These are phyloP conservation scores for Sphaerulina vaccinii DNA, from an alignment of 2,329 filamentous ascomycete species.

Conservation along the genomic window DNA sequence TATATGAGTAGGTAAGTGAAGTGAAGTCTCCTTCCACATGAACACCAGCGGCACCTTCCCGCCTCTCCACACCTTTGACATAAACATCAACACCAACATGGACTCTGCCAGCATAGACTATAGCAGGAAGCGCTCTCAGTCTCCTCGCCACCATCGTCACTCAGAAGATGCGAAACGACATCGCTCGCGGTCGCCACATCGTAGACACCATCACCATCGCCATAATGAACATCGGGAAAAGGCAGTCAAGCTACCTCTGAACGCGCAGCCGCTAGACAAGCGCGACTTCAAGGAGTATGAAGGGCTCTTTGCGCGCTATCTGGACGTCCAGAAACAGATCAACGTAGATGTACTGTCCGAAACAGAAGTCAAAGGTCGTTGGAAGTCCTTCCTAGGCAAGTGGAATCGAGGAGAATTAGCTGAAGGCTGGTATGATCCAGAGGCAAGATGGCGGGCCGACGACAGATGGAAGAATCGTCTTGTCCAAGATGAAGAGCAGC, in stretches of 20 bases:
- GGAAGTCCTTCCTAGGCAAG: slow-evolving; percentile 89
- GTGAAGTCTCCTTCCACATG: neutral
- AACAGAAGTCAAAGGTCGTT: slow-evolving; percentile 75
- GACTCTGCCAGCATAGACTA: slow-evolving; percentile 21
- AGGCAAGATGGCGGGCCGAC: slow-evolving; percentile 59
- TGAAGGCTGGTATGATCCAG: slow-evolving; percentile 90
- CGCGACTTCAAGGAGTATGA: slow-evolving; percentile 65
- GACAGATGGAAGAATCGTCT: slow-evolving; percentile 22
- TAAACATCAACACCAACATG: slow-evolving; percentile 8
- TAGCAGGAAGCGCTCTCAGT: slow-evolving; percentile 31
- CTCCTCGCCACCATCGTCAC: slow-evolving; percentile 3
- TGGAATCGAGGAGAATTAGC: slow-evolving; percentile 90
- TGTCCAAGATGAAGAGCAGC: slow-evolving; percentile 18
- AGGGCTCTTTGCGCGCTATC: slow-evolving; percentile 76
- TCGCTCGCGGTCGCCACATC: slow-evolving; percentile 32
- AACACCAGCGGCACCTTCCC: neutral
- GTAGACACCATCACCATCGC: slow-evolving; percentile 16
- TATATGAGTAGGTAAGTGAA: too few relatives aligned
- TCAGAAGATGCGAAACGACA: slow-evolving; percentile 24
- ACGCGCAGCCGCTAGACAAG: slow-evolving; percentile 60
- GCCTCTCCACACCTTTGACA: neutral
- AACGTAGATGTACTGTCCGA: slow-evolving; percentile 68
- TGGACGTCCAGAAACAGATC: slow-evolving; percentile 82
- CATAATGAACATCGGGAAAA: neutral
- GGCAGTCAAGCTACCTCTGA: slow-evolving; percentile 25